These are phyloP conservation scores for Castanospermum australe DNA, from an alignment of 306 rosid genomes.

Conservation along the genomic window DNA sequence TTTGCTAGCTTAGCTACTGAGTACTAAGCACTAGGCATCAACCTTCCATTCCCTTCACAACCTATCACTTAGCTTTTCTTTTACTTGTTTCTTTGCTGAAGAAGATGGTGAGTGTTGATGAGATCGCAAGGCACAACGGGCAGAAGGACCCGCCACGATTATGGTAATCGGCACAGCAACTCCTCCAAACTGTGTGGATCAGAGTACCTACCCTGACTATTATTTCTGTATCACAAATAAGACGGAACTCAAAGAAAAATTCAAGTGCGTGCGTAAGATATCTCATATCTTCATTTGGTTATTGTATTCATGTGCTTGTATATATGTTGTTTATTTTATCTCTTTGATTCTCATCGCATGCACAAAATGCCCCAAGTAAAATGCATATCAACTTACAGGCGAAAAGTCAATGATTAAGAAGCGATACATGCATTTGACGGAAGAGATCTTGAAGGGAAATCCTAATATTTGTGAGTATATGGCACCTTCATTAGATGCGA, in stretches of 20 bases:
- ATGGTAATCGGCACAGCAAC: constrained; percentile 63
- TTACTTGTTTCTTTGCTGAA: not conserved
- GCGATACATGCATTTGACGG: constrained; percentile 36
- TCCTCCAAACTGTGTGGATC: constrained; percentile 56
- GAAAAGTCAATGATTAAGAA: constrained; percentile 43
- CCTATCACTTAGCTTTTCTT: not conserved
- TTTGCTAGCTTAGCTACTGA: no score
- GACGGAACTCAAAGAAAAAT: constrained; percentile 29
- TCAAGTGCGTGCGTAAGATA: constrained; percentile 40
- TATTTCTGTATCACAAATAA: constrained; percentile 59
- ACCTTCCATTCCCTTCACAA: not conserved
- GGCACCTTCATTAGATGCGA: constrained; percentile 42
- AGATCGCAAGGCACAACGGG: constrained; percentile 61
- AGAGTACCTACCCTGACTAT: constrained; percentile 54
- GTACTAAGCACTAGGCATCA: no score
- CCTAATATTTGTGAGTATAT: constrained; percentile 28
- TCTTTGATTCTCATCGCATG: not conserved
- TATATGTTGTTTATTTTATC: not conserved
- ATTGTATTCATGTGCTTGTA: not conserved
- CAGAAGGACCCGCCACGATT: constrained; percentile 66
- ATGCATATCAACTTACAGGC: constrained; percentile 12
- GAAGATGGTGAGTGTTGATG: constrained; percentile 33
- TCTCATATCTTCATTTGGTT: not conserved
- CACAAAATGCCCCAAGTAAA: not conserved
- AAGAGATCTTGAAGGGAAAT: constrained; percentile 7